Evolutionary conservation across 2,329 filamentous ascomycete species (phyloP).

Genomic region (Aspergillus pseudonomiae): DNA sequence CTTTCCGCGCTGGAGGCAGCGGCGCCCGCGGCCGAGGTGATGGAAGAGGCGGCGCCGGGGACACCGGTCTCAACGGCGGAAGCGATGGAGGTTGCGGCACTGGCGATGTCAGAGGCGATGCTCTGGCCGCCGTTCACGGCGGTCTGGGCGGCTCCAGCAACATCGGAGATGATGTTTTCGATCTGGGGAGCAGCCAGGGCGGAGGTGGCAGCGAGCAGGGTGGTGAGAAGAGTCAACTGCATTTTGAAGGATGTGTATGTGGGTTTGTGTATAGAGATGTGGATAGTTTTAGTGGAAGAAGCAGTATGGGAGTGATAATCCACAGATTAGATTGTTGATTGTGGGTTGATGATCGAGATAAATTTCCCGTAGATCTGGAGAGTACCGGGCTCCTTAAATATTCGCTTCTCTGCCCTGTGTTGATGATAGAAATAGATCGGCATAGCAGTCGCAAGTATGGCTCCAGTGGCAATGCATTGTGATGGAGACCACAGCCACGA

Average conservation of each 20-base stretch:
- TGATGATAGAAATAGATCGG: background rate
- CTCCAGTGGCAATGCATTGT: constrained; percentile 3
- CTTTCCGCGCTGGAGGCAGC: constrained; percentile 16
- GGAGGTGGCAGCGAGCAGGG: constrained; percentile 28
- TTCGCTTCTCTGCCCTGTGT: background rate
- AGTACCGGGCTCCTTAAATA: background rate
- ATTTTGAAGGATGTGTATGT: constrained; percentile 23
- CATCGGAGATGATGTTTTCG: constrained; percentile 23
- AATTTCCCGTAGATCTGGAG: background rate
- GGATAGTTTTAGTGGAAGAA: background rate
- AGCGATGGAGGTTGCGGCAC: constrained; percentile 22
- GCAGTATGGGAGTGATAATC: background rate
- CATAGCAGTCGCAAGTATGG: background rate
- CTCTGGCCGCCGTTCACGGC: constrained; percentile 19
- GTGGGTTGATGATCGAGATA: background rate
- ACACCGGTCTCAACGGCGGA: constrained; percentile 20
- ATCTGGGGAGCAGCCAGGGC: constrained; percentile 26
- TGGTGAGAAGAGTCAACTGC: constrained; percentile 32
- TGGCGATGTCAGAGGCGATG: constrained; percentile 18
- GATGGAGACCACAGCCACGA: background rate
- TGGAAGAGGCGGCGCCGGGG: constrained; percentile 17
- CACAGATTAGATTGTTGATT: background rate
- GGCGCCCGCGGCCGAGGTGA: constrained; percentile 21
- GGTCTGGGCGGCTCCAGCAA: constrained; percentile 12
- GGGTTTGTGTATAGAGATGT: background rate